These are phyloP conservation scores for Monosporascus sp. DNA, from an alignment of 2,329 filamentous ascomycete genomes.

Conservation along the genomic window DNA sequence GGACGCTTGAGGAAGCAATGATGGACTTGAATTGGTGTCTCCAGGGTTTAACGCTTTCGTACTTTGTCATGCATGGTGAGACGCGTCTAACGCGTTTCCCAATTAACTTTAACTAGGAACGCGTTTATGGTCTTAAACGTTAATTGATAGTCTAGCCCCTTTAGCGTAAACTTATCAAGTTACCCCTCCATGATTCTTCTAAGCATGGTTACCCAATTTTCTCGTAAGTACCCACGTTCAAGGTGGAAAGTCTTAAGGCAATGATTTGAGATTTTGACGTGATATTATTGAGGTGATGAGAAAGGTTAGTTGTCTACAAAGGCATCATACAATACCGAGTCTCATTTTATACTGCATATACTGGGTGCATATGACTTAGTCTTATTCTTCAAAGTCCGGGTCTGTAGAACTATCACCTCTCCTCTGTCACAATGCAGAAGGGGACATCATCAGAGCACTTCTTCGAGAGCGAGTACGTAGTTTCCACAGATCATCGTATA, in stretches of 20 bases:
- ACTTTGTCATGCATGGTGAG: constrained; percentile 1
- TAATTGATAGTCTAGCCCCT: neutral
- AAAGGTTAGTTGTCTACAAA: constrained; percentile 8
- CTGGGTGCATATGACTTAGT: neutral
- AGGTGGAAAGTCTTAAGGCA: neutral
- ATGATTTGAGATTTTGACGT: constrained; percentile 1
- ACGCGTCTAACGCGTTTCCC: constrained; percentile 39
- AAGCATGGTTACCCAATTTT: neutral
- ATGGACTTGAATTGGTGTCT: too few relatives aligned
- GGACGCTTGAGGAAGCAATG: too few relatives aligned
- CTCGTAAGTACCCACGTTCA: too few relatives aligned
- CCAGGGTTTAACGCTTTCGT: too few relatives aligned
- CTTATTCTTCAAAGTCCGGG: constrained; percentile 1
- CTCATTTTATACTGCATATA: too few relatives aligned
- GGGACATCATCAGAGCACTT: constrained; percentile 75
- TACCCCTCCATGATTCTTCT: neutral
- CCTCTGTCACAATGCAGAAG: constrained; percentile 48
- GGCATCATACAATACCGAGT: neutral
- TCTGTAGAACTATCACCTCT: constrained; percentile 1
- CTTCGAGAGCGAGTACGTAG: constrained; percentile 81
- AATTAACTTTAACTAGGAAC: constrained; percentile 22
- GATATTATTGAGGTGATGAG: constrained; percentile 3
- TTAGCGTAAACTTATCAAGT: neutral
- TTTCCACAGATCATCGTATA: neutral
- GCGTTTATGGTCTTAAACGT: neutral